phyloP scores from a whole-genome alignment of 192 early-diverging fungal genomes.

The Chytriomyces sp. region DNA sequence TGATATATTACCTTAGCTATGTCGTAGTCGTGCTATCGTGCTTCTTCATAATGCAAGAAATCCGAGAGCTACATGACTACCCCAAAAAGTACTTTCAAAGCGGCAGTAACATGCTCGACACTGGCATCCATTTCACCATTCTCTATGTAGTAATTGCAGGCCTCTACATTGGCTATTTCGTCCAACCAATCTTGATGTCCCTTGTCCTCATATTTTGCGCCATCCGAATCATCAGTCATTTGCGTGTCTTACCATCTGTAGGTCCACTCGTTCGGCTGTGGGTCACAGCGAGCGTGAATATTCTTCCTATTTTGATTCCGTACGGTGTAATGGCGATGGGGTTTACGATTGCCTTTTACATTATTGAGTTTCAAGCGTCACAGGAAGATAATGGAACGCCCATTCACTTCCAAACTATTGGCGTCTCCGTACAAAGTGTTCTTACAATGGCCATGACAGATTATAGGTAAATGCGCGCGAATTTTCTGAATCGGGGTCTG shows the following conservation, averaged over 20 bases:
- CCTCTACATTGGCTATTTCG: constrained; percentile 15
- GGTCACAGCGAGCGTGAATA: constrained; percentile 41
- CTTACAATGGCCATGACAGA: constrained; percentile 48
- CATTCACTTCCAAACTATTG: constrained; percentile 35
- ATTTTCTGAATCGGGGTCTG: not conserved
- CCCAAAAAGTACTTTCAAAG: constrained; percentile 39
- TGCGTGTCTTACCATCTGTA: constrained; percentile 47
- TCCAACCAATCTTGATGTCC: constrained; percentile 42
- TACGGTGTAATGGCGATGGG: constrained; percentile 38
- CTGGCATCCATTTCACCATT: constrained; percentile 36
- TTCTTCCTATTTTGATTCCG: constrained; percentile 48
- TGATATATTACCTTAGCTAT: constrained; percentile 22
- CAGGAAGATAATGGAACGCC: not conserved
- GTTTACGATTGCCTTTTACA: constrained; percentile 44
- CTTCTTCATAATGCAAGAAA: constrained; percentile 43
- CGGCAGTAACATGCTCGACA: constrained; percentile 40
- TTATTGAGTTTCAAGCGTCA: constrained; percentile 33
- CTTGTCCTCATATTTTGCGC: constrained; percentile 42
- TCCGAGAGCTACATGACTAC: constrained; percentile 42
- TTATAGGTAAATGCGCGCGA: too few relatives aligned
- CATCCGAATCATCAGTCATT: constrained; percentile 37
- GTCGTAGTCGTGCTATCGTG: constrained; percentile 29
- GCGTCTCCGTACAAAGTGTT: constrained; percentile 39
- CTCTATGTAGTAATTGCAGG: constrained; percentile 37
- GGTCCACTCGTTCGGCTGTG: constrained; percentile 45